A percentile compares a stretch with the other conserved stretches of the same genome.
phyloP scores from a whole-genome alignment of 352 stramenopile species.

The Phytophthora sp. region DNA sequence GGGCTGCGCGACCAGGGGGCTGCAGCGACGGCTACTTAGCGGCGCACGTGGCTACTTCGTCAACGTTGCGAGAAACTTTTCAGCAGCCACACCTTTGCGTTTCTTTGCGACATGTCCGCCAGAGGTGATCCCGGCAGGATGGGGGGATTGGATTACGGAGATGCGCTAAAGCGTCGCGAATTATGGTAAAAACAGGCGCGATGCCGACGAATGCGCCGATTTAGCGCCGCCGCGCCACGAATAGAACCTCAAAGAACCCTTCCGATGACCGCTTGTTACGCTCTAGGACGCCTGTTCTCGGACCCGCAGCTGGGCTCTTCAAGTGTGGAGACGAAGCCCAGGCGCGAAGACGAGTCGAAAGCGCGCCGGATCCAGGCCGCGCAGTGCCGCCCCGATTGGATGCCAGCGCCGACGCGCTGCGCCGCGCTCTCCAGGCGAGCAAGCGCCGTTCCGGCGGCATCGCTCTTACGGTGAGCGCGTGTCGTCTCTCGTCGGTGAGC shows the following conservation, averaged over 20 bases:
- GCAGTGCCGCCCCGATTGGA: too few species aligned
- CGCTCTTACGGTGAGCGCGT: background rate
- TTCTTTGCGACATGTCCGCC: conserved; percentile 21
- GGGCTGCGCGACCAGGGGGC: too few species aligned
- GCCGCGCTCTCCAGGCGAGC: too few species aligned
- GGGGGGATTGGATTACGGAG: conserved; percentile 17
- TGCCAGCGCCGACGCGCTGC: too few species aligned
- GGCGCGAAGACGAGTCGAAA: background rate
- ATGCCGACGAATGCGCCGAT: background rate
- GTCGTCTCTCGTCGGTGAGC: background rate
- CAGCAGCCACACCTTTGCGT: conserved; percentile 3
- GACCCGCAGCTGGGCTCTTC: conserved; percentile 9
- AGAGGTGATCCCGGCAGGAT: background rate
- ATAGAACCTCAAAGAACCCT: conserved; percentile 21
- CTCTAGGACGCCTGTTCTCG: conserved; percentile 19
- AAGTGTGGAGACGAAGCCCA: background rate
- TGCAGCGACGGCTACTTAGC: too few species aligned
- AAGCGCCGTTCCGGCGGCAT: background rate
- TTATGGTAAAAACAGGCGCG: conserved; percentile 1
- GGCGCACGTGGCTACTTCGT: conserved; percentile 27
- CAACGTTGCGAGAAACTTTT: conserved; percentile 12
- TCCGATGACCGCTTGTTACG: conserved; percentile 13
- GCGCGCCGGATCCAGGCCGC: too few species aligned
- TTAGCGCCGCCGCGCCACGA: conserved; percentile 1
- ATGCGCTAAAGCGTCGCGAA: conserved; percentile 12